Base-by-base conservation (phyloP, 2,329 filamentous ascomycete species). In the Penicillium sclerotiorum region DNA sequence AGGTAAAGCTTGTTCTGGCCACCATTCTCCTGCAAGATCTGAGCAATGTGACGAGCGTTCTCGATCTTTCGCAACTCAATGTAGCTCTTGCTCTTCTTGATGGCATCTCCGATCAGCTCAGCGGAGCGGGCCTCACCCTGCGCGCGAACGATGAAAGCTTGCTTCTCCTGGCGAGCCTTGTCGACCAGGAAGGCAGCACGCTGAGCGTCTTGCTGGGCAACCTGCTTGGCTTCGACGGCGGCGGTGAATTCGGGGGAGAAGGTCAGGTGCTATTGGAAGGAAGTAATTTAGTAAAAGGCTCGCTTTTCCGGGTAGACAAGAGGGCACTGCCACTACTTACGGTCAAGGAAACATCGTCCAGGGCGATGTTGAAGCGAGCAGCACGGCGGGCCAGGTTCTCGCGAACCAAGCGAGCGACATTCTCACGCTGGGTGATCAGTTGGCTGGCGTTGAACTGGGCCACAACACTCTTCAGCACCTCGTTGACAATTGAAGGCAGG, bases 21-120 rank as follows among this genome's bases (percentile, higher is more conserved):
- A 52, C 89, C 89, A 50, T 81, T 82, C 73, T 95, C 90, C 74
- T 96, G 90, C 64, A 99, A 73, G 62, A 95, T 86, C 62, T 81
- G 74, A n/a, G 94, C 94, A 73, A 99, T 95, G 49, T 84, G 82
- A 60, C 90, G 83, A 6, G 94, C 94, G 67, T 96, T 99, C 79
- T 99, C 94, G 65, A 99, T 95, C 81, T 95, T 94, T 77, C 95
- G 90, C 69, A 99, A 83, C 76, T 97, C 94, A 57, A 99, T 85
- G 73, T 99, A 99, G 59, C 90, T 88, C 77, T 92, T 88, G 80
- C 83, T 95, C 88, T 97, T 99, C 89, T 97, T 99, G 85, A 99
- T 95, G 55, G 94, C 94, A 45, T 99, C 94, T 75, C 94, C 94
- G 67, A 99, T 96, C 58, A 99, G 86, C 77, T 99, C 92, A 39